phyloP scores from a whole-genome alignment of 1,284 basidiomycete genomes.

The Gymnopus androsaceus region DNA sequence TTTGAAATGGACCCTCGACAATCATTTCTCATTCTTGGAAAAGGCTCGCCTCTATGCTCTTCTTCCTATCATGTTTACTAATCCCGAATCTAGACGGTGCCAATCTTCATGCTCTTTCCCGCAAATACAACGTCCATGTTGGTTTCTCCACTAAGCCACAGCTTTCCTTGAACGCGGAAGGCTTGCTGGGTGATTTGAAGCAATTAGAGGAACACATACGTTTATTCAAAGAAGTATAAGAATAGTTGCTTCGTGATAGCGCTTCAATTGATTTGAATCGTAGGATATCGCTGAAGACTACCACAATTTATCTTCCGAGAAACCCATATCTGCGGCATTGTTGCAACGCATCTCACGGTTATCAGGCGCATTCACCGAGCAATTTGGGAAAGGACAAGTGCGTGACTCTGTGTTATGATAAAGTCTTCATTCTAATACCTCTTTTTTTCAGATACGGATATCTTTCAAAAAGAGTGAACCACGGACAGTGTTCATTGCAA shows the following conservation, averaged over 20 bases:
- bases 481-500: slow-evolving; percentile 40
- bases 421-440: too few species aligned
- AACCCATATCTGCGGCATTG: slow-evolving; percentile 43
- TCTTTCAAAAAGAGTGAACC: slow-evolving; percentile 46
- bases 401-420: slow-evolving; percentile 16
- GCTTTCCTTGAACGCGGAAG: slow-evolving; percentile 59
- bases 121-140: slow-evolving; percentile 60
- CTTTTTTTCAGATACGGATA: slow-evolving; percentile 53
- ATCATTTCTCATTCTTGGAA: slow-evolving; percentile 72
- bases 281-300: slow-evolving; percentile 55
- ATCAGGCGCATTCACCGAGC: slow-evolving; percentile 62
- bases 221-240: slow-evolving; percentile 49
- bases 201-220: slow-evolving; percentile 46
- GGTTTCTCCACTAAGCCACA: slow-evolving; percentile 59
- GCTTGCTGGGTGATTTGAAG: slow-evolving; percentile 49
- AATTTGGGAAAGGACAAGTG: slow-evolving; percentile 50
- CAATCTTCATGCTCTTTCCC: slow-evolving; percentile 59
- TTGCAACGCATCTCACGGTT: slow-evolving; percentile 67
- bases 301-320: slow-evolving; percentile 48
- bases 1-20: slow-evolving; percentile 58
- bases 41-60: slow-evolving; percentile 44
- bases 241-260: neutral
- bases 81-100: slow-evolving; percentile 53
- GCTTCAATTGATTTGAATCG: slow-evolving; percentile 9
- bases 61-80: slow-evolving; percentile 11